phyloP scores from a whole-genome alignment of 768 basidiomycete species.

The Termitomyces bulborhizus region DNA sequence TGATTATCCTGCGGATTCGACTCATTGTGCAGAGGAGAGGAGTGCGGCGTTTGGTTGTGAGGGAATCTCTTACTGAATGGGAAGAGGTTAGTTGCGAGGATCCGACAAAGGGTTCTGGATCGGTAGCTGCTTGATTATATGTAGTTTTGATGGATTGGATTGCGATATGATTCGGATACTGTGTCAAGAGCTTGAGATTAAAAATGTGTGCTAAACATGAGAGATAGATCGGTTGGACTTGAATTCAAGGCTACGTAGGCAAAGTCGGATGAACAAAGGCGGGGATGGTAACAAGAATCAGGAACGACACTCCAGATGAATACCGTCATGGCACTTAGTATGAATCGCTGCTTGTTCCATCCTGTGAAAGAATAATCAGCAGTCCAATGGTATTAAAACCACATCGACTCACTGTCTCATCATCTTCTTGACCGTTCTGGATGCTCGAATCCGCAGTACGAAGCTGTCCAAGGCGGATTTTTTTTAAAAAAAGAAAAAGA shows the following conservation, averaged over 20 bases:
- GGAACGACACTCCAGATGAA: slow-evolving; percentile 38
- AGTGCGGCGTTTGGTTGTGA: not conserved
- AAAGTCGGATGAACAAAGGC: too few relatives aligned
- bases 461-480: slow-evolving; percentile 52
- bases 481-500: not conserved
- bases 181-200: not conserved
- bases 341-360: slow-evolving; percentile 86
- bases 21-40: slow-evolving; percentile 16
- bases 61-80: slow-evolving; percentile 38
- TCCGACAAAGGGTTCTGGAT: too few relatives aligned
- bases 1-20: slow-evolving; percentile 32
- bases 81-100: slow-evolving; percentile 13
- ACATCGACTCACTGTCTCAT: slow-evolving; percentile 63
- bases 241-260: not conserved
- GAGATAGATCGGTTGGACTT: not conserved
- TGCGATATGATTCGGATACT: not conserved
- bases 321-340: slow-evolving; percentile 69
- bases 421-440: slow-evolving; percentile 89
- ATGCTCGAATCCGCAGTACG: slow-evolving; percentile 75
- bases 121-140: too few relatives aligned
- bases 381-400: not conserved
- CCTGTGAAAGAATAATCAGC: slow-evolving; percentile 30
- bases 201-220: too few relatives aligned
- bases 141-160: too few relatives aligned
- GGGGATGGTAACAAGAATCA: not conserved